Base-by-base conservation (phyloP, 2,329 filamentous ascomycete species). In the Fusarium clavum region DNA sequence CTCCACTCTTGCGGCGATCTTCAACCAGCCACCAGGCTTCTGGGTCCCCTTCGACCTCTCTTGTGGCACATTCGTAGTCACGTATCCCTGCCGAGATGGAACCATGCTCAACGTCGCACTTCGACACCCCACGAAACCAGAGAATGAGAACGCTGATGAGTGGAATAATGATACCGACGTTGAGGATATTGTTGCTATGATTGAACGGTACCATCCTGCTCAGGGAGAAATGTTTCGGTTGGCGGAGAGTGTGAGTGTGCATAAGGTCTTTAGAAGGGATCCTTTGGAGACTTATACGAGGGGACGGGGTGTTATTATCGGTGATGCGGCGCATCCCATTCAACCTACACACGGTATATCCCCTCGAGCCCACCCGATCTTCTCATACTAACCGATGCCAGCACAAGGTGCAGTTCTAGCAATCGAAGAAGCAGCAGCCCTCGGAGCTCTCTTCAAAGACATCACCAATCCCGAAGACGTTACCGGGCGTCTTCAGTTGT, bases 401-500 rank as follows among this genome's bases (percentile, higher is more conserved):
- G 61, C 58, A 3, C 61, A 64, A 41, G 49, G 59, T 0, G 61
- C 61, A 24, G 61, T 64, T 0, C 16, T 64, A 0, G 61, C 59
- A 0, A 63, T 64, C 0, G 59, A 64, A 2, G 61, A 64, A 4
- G 59, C 61, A 18, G 49, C 30, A 4, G 18, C 24, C 1, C 14
- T 64, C 0, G 44, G 24, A 22, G 6, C 18, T 3, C 4, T 64
- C 1, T 64, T 64, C 13, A 45, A 9, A 1, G 8, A 22, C 2
- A 1, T 27, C 0, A 14, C n/a, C 8, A 6, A 7, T 5, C 3
- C 49, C 5, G 7, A 20, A 0, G 5, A 16, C 0, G 38, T 49
- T 1, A 0, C 4, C 1, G 20, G n/a, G n/a, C n/a, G n/a, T n/a
- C n/a, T n/a, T n/a, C n/a, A 3, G 0, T 1, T 64, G 0, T 57